These are phyloP conservation scores for Collybiopsis luxurians DNA, from an alignment of 768 basidiomycete species.

Conservation along the genomic window DNA sequence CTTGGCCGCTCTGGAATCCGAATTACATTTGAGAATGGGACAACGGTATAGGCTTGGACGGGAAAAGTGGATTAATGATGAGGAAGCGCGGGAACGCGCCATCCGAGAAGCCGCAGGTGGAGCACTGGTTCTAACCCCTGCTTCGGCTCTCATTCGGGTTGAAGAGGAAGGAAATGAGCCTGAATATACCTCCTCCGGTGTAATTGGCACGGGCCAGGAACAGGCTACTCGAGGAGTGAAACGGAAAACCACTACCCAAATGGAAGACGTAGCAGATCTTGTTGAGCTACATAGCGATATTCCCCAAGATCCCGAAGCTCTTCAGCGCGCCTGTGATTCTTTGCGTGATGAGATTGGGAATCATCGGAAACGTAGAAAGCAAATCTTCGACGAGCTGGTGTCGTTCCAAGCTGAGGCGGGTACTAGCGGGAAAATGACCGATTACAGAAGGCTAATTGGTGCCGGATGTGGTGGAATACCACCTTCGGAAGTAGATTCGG, in stretches of 20 bases:
- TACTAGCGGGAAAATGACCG: conserved; percentile 83
- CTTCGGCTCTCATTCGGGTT: conserved; percentile 42
- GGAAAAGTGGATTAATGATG: conserved; percentile 90
- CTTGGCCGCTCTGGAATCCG: conserved; percentile 61
- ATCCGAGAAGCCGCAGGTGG: conserved; percentile 66
- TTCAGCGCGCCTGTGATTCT: conserved; percentile 54
- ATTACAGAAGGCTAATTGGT: conserved; percentile 86
- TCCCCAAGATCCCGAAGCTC: conserved; percentile 53
- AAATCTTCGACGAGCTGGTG: conserved; percentile 73
- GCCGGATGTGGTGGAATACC: conserved; percentile 88
- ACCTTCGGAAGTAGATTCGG: conserved; percentile 84
- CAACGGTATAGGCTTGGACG: conserved; percentile 81
- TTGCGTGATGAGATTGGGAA: conserved; percentile 64
- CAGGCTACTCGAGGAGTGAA: conserved; percentile 41
- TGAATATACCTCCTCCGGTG: conserved; percentile 19
- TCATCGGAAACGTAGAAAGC: conserved; percentile 65
- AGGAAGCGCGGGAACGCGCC: conserved; percentile 71
- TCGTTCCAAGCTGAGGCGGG: conserved; percentile 87
- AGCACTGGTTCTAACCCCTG: conserved; percentile 43
- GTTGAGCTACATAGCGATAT: conserved; percentile 53
- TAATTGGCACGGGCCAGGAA: conserved; percentile 18
- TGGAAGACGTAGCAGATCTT: conserved; percentile 63
- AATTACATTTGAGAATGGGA: conserved; percentile 74
- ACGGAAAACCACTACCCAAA: conserved; percentile 43
- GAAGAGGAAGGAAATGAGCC: conserved; percentile 43